These are phyloP conservation scores for Cucurbita moschata DNA, from an alignment of 306 rosid species.

Conservation along the genomic window DNA sequence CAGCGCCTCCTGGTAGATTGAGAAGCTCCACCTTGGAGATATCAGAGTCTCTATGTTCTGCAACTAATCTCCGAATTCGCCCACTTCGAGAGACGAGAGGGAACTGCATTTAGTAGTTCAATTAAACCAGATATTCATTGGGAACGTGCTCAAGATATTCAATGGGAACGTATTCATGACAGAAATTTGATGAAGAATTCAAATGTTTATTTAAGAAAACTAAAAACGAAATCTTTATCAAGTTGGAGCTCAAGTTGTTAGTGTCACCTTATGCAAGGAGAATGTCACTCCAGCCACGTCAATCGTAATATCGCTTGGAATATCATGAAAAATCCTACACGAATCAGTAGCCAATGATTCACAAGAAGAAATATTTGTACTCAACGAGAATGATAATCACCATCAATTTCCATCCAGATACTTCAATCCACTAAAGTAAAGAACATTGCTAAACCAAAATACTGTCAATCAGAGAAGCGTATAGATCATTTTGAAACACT, in stretches of 20 bases:
- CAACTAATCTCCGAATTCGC: slow-evolving; percentile 72
- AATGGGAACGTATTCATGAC: neutral
- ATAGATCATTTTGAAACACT: neutral
- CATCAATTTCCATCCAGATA: neutral
- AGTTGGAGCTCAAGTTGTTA: slow-evolving; percentile 4
- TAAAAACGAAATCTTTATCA: neutral
- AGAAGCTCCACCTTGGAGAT: slow-evolving; percentile 87
- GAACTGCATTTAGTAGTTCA: slow-evolving; percentile 44
- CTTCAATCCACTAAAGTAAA: neutral
- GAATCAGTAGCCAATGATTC: slow-evolving; percentile 14
- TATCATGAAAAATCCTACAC: slow-evolving; percentile 94
- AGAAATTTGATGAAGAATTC: too few relatives aligned
- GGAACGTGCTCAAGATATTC: neutral
- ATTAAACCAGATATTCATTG: slow-evolving; percentile 1
- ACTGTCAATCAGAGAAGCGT: neutral
- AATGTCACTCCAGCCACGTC: slow-evolving; percentile 70
- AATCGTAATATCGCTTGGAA: slow-evolving; percentile 84
- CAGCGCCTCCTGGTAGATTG: slow-evolving; percentile 86
- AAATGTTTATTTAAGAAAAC: neutral
- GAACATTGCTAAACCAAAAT: neutral
- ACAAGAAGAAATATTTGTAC: neutral
- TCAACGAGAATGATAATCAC: neutral
- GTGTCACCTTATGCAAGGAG: slow-evolving; percentile 61
- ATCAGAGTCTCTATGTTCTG: slow-evolving; percentile 83
- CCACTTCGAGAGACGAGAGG: slow-evolving; percentile 99